These are phyloP conservation scores for Acacia acuminata DNA, from an alignment of 306 rosid species.

Conservation along the genomic window DNA sequence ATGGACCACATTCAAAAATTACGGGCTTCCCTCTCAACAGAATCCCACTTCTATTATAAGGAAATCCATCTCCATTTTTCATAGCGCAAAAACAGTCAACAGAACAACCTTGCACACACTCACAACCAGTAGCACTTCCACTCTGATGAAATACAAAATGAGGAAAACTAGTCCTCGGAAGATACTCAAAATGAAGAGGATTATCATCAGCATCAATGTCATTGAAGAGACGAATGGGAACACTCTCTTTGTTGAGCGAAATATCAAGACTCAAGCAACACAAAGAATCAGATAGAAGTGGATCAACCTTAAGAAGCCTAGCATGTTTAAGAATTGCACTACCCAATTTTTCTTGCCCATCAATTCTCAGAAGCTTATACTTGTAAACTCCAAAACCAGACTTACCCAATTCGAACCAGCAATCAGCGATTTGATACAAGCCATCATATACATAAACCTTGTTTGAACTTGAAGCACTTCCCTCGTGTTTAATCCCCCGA, in stretches of 20 bases:
- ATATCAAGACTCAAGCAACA: conserved; percentile 73
- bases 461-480: conserved; percentile 45
- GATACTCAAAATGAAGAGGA: conserved; percentile 76
- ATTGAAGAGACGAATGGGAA: conserved; percentile 69
- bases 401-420: conserved; percentile 90
- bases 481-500: conserved; percentile 66
- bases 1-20: conserved; percentile 92
- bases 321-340: conserved; percentile 67
- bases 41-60: conserved; percentile 67
- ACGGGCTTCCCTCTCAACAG: conserved; percentile 88
- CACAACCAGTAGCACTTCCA: conserved; percentile 73
- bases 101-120: conserved; percentile 55
- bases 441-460: conserved; percentile 97
- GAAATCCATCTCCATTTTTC: conserved; percentile 82
- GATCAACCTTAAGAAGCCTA: conserved; percentile 44
- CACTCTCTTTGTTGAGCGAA: conserved; percentile 59
- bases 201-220: conserved; percentile 71
- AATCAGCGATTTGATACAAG: conserved; percentile 63
- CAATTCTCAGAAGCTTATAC: conserved; percentile 72
- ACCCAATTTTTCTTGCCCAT: conserved; percentile 89
- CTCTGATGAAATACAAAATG: conserved; percentile 73
- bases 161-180: conserved; percentile 60
- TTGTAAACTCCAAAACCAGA: conserved; percentile 98
- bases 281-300: conserved; percentile 40
- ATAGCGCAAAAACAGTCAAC: conserved; percentile 70